A percentile compares a stretch with the other conserved stretches of the same genome.
Conservation (phyloP, 345 rosid genomes). For the Limnanthes douglasii region DNA sequence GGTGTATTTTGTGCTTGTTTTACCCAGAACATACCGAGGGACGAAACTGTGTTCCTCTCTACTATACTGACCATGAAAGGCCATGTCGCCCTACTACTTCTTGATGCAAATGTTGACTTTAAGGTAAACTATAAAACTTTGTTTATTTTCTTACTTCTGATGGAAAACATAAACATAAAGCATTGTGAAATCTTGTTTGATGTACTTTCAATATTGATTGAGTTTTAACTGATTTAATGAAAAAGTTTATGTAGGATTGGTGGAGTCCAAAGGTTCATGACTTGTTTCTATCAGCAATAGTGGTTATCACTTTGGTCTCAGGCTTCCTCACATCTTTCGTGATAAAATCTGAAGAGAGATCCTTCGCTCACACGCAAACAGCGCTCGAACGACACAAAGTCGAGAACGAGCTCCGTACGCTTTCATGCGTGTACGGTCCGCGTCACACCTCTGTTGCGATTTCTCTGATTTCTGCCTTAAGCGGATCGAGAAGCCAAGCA, state of each 20-base stretch:
- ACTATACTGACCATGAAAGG: slow-evolving; percentile 58
- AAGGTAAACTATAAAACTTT: slow-evolving; percentile 7
- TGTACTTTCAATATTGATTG: not conserved
- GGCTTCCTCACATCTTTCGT: slow-evolving; percentile 32
- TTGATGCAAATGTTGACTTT: slow-evolving; percentile 4
- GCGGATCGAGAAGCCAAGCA: slow-evolving; percentile 21
- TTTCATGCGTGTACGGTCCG: slow-evolving; percentile 53
- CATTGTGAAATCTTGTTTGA: not conserved
- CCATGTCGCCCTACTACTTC: slow-evolving; percentile 42
- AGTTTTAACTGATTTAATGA: not conserved
- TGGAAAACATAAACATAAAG: too few relatives aligned
- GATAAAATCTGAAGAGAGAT: slow-evolving; percentile 21
- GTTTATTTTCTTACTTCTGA: too few relatives aligned
- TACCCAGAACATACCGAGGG: slow-evolving; percentile 32
- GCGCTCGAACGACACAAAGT: slow-evolving; percentile 32
- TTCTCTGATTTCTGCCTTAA: slow-evolving; percentile 33
- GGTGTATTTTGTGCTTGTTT: slow-evolving; percentile 46
- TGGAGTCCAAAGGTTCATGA: slow-evolving; percentile 14
- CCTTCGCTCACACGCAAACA: slow-evolving; percentile 23
- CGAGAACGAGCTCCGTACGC: slow-evolving; percentile 44
- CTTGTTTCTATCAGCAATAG: slow-evolving; percentile 28
- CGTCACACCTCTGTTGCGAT: slow-evolving; percentile 55
- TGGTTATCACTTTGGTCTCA: slow-evolving; percentile 38
- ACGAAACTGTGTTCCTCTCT: slow-evolving; percentile 35
- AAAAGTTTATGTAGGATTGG: slow-evolving; percentile 32